Evolutionary conservation across 2,329 filamentous ascomycete genomes (phyloP), one percentile per base, ranked within the genome.

Genomic region (Colletotrichum liriopes): DNA sequence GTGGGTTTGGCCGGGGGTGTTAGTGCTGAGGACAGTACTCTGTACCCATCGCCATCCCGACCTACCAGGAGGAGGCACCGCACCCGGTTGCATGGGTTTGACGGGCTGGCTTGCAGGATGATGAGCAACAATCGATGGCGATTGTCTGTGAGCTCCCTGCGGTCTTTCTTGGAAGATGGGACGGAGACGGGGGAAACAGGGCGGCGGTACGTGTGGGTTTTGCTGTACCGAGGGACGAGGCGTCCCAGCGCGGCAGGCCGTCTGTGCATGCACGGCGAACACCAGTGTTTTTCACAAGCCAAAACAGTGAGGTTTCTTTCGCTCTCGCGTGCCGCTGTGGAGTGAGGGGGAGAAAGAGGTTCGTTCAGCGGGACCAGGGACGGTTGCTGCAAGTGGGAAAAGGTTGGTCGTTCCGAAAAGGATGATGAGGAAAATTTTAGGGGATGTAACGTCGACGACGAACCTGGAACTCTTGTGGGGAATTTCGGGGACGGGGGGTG

Each of bases 401-500:
- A 55, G 66, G 65, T 32, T 69, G 26, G 37, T 60, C 14, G 65
- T 70, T 47, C 59, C 65, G 47, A 72, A 72, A 45, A 60, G 54
- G 47, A 69, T 43, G 67, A 51, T 47, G 49, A 67, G 49, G n/a
- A 55, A 67, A 66, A 58, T 73, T 72, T 65, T 47, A 65, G 71
- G 71, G 71, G 61, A 73, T 73, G 71, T 67, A 71, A 73, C 71
- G 67, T 73, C 61, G 51, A 73, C 71, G 71, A 73, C 62, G 67
- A 71, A 73, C 71, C 71, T 73, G 66, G 70, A 72, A 72, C 70
- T 32, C 45, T 72, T 47, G 70, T 72, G 70, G 65, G 54, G 59
- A 59, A 59, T 54, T 49, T 23, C 12, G 47, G 63, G 55, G 47
- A 47, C 18, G 47, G 51, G 51, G 23, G 39, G 58, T 32, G 66